These are phyloP conservation scores for Citrullus amarus DNA, from an alignment of 306 rosid species.

Conservation along the genomic window DNA sequence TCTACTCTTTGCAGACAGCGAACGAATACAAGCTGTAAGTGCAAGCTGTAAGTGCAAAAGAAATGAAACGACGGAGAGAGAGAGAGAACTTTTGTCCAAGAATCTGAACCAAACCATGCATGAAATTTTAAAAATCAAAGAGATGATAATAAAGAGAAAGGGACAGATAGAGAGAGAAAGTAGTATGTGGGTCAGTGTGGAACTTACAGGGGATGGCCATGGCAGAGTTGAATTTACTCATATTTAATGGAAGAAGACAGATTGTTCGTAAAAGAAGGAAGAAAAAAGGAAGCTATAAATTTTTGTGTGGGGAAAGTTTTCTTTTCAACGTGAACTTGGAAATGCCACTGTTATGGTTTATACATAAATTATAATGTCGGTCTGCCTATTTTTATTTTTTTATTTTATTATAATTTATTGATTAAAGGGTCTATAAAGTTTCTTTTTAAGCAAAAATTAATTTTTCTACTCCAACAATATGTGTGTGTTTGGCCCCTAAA, in stretches of 20 bases:
- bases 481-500: no score
- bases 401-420: no score
- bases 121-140: neutral
- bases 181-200: neutral
- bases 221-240: neutral
- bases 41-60: slow-evolving; percentile 1
- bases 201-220: neutral
- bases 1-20: neutral
- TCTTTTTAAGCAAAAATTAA: no score
- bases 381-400: no score
- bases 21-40: neutral
- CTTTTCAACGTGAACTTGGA: neutral
- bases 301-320: neutral
- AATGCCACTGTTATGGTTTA: no score
- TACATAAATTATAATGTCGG: no score
- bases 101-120: slow-evolving; percentile 10
- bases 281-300: no score
- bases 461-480: no score
- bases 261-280: neutral
- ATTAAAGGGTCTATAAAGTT: no score
- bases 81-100: neutral
- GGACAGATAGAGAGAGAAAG: neutral
- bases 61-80: neutral
- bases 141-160: neutral
- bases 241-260: neutral